phyloP scores from a whole-genome alignment of 2,329 filamentous ascomycete genomes.

The Cladosporium austrohemisphaericum region DNA sequence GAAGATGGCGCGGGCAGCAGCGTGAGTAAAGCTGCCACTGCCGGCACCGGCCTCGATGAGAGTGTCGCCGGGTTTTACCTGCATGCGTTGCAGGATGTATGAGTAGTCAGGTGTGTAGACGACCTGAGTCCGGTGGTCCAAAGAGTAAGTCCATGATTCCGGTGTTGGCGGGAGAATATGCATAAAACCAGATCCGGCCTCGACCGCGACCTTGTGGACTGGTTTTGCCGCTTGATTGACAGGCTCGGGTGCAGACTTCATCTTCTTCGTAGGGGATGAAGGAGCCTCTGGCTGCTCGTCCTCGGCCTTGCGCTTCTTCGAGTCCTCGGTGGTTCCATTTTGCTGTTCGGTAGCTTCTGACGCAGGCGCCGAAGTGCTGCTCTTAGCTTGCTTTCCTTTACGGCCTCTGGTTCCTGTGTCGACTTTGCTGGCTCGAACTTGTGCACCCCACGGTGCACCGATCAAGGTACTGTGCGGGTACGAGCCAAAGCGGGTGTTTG shows the following conservation, averaged over 20 bases:
- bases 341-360: slow-evolving; percentile 36
- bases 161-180: slow-evolving; percentile 76
- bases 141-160: slow-evolving; percentile 74
- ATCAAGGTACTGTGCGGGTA: slow-evolving; percentile 54
- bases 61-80: slow-evolving; percentile 66
- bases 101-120: slow-evolving; percentile 86
- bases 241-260: slow-evolving; percentile 27
- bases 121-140: slow-evolving; percentile 80
- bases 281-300: slow-evolving; percentile 29
- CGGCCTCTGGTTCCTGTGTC: slow-evolving; percentile 86
- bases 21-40: slow-evolving; percentile 81
- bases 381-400: slow-evolving; percentile 54
- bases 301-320: slow-evolving; percentile 45
- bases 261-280: slow-evolving; percentile 31
- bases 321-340: slow-evolving; percentile 24
- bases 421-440: slow-evolving; percentile 83
- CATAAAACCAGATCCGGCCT: slow-evolving; percentile 65
- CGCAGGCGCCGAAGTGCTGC: slow-evolving; percentile 36
- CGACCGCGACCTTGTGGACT: slow-evolving; percentile 47
- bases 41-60: slow-evolving; percentile 79
- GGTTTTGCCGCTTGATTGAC: background rate
- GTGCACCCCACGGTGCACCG: slow-evolving; percentile 81
- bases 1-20: slow-evolving; percentile 70
- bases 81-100: slow-evolving; percentile 73
- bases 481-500: slow-evolving; percentile 92